Evolutionary conservation across 805 yeast species (phyloP), one percentile per base, ranked within the genome.

Genomic region (Cyberlindnera nakhonratchasimensis): DNA sequence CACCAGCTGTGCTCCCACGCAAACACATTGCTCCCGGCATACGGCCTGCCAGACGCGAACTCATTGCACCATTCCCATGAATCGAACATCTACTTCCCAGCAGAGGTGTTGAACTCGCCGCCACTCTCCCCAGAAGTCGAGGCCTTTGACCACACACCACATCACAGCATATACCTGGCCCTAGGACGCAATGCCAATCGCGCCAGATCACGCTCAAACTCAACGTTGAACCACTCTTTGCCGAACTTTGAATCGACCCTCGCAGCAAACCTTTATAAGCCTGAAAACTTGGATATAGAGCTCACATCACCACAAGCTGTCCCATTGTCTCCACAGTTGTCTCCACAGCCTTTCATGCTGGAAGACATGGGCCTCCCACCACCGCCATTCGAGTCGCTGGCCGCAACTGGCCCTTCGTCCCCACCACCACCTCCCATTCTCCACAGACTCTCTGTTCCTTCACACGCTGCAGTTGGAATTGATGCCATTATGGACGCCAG

Each of bases 1-100:
- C 80, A 90, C 37, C 79, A 82, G 6, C 65, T 77, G 37, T 87
- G 96, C 48, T 84, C 87, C 1, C 95, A 84, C 63, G 86, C 86
- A 5, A 84, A 85, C 54, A 85, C 91, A 1, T 61, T 85, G 29
- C 64, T 86, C 33, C 95, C 95, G 5, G 82, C 87, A 6, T 86
- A 86, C 59, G 79, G 75, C 36, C 55, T 54, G 1, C 64, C 45
- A 18, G 35, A 33, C 16, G 29, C 22, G 12, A 40, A 37, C 11
- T 9, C 52, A 10, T 13, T 42, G 2, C 42, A 38, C 13, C 31
- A 33, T 10, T 34, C 46, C n/a, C 59, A 66, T 50, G 61, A 52
- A 30, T 67, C 72, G 0, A 67, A 67, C 37, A 56, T 67, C 17
- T 66, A 67, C 38, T 67, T 67, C 48, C 74, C 74, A 3, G 59